Base-by-base conservation (phyloP, 768 basidiomycete species). In the Pulveroboletus frians region DNA sequence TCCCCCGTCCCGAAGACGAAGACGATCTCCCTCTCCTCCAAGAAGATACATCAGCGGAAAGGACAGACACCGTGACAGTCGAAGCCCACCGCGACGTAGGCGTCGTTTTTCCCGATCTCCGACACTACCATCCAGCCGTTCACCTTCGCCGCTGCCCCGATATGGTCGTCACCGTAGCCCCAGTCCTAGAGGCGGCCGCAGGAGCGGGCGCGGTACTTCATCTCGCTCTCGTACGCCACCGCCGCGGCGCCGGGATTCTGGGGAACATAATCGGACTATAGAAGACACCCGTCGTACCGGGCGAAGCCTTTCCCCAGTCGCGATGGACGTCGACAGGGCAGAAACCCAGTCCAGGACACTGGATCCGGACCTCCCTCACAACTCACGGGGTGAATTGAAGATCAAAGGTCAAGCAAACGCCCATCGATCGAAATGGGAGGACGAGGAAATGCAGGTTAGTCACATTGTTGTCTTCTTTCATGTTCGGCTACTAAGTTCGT, bases 331-430 rank as follows among this genome's bases (percentile, higher is more conserved):
- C n/a, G 63, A 63, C 40, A 53, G 41, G 34, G 30, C 46, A 34
- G 65, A 63, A 39, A 47, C 48, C 15, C 63, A 47, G 27, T 52
- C 58, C 9, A 64, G 57, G 42, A 60, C 50, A 11, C 47, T 61
- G 14, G 66, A 71, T 36, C 55, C 55, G 29, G 57, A 69, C 43
- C 63, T 69, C 17, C 65, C 60, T 30, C 67, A 60, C 46, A 57
- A 69, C 46, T 57, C 65, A 20, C 58, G 53, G 21, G 73, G 74
- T 8, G 85, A 85, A 58, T 65, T 90, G 39, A 86, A 82, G 64
- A 90, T 90, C 64, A 85, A 84, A 61, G 88, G 88, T 11, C 85
- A 87, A 9, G 77, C 77, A 0, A 80, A 78, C 48, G 68, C 67
- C 13, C 76, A 76, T 56, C 79, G 74, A 52, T 76, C 72, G 62